Base-by-base conservation (phyloP, 2,329 filamentous ascomycete species). In the Fusarium sp. region DNA sequence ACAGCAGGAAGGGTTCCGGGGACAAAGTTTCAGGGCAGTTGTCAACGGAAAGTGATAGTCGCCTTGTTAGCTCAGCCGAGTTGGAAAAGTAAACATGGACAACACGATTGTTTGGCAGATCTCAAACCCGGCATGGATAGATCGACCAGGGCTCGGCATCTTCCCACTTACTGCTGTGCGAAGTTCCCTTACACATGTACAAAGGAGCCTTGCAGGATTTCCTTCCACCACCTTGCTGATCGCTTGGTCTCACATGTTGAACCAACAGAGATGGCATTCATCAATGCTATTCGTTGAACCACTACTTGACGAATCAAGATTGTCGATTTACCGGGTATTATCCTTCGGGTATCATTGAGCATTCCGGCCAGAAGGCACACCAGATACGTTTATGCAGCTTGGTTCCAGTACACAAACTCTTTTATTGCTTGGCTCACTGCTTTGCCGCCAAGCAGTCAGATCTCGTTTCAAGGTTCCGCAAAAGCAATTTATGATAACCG, bases 31-130 rank as follows among this genome's bases (percentile, higher is more conserved):
- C 12, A 36, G 36, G 29, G 47, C 48, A 42, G 31, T 38, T 41
- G 46, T 12, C 39, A 36, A 56, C 38, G 42, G 26, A 42, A 47
- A 38, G 49, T 56, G 51, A 44, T 39, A 39, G 32, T 43, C 31
- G 42, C n/a, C 28, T 36, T 51, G 22, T 25, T 35, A 51, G 39
- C 40, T 31, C 10, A 39, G 58, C 26, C 42, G 34, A 31, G 54
- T 49, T 50, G 38, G 29, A 42, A 26, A 66, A 45, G 36, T 42
- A 50, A 49, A 51, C 45, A 57, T 41, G 56, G 45, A n/a, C 24
- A 44, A 48, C 53, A 67, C 49, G 40, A 50, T 70, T 43, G 63
- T 48, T 58, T 58, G 39, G 38, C 31, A 69, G 65, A 67, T 68
- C 46, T 49, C 29, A 57, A 52, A 57, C 49, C 53, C 45, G 41